phyloP scores from a whole-genome alignment of 1,139 yeast genomes.

The Suhomyces anneliseae region DNA sequence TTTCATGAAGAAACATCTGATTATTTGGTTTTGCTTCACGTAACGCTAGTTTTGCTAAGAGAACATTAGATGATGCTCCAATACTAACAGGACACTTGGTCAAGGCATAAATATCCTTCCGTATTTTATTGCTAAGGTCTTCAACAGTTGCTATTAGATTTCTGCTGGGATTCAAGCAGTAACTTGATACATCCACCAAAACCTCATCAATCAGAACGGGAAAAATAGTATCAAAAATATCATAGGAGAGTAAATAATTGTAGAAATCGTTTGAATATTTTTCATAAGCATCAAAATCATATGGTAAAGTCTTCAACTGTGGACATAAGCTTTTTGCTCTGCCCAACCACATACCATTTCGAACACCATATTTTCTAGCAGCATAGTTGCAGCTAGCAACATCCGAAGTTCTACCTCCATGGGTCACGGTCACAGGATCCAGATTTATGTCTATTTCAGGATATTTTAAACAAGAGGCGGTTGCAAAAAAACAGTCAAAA shows the following conservation, averaged over 20 bases:
- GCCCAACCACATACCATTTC: conserved; percentile 88
- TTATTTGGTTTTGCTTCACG: conserved; percentile 83
- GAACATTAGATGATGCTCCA: conserved; percentile 70
- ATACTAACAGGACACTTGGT: conserved; percentile 75
- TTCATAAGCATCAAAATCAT: conserved; percentile 77
- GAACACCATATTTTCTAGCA: conserved; percentile 72
- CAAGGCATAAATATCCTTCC: conserved; percentile 40
- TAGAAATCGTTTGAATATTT: conserved; percentile 46
- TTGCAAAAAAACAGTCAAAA: conserved; percentile 91
- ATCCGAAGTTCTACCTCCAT: conserved; percentile 71
- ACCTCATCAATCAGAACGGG: conserved; percentile 96
- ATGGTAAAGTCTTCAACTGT: conserved; percentile 57
- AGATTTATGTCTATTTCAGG: conserved; percentile 56
- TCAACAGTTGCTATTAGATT: conserved; percentile 18
- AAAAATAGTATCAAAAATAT: conserved; percentile 56
- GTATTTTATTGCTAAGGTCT: conserved; percentile 38
- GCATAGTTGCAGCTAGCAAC: conserved; percentile 91
- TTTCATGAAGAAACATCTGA: conserved; percentile 34
- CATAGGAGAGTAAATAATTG: conserved; percentile 50
- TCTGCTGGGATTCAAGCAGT: conserved; percentile 17
- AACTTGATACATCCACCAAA: conserved; percentile 61
- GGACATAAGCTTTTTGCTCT: conserved; percentile 69
- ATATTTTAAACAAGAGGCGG: conserved; percentile 67
- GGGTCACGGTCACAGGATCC: conserved; percentile 81
- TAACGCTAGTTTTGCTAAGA: conserved; percentile 78